phyloP scores from a whole-genome alignment of 805 yeast genomes.

The Lachancea dasiensis region DNA sequence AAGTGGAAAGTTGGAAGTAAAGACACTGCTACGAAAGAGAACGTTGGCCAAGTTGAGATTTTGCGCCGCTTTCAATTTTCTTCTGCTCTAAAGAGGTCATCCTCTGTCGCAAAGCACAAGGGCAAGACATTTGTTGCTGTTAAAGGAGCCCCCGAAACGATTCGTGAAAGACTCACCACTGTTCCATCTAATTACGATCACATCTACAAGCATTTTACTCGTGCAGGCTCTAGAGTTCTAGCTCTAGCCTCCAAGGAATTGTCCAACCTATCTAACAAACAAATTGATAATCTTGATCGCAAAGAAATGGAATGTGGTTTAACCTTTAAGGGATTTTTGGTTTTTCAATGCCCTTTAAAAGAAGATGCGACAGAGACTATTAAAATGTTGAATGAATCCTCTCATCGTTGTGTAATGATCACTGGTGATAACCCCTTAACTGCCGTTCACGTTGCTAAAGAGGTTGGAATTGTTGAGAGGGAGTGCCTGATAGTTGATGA shows the following conservation, averaged over 20 bases:
- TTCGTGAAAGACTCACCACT: constrained; percentile 62
- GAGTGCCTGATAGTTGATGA: constrained; percentile 85
- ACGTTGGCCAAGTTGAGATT: constrained; percentile 50
- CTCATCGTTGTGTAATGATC: constrained; percentile 95
- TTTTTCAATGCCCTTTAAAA: constrained; percentile 96
- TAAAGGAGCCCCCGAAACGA: constrained; percentile 98
- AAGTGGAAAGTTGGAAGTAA: constrained; percentile 78
- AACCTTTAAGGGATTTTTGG: constrained; percentile 84
- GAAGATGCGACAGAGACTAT: constrained; percentile 87
- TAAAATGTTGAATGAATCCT: constrained; percentile 86
- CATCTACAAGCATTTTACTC: constrained; percentile 81
- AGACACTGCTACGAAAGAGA: constrained; percentile 54
- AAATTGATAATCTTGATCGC: constrained; percentile 59
- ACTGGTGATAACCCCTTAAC: constrained; percentile 99
- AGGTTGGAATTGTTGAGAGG: constrained; percentile 80
- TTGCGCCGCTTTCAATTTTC: constrained; percentile 95
- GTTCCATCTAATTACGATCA: constrained; percentile 80
- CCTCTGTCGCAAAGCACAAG: constrained; percentile 65
- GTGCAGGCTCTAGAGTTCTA: constrained; percentile 93
- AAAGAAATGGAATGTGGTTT: constrained; percentile 70
- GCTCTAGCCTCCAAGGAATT: constrained; percentile 86
- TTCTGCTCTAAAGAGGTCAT: constrained; percentile 89
- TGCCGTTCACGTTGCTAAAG: constrained; percentile 95
- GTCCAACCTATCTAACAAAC: constrained; percentile 43
- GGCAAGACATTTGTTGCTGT: constrained; percentile 68